phyloP scores from a whole-genome alignment of 768 basidiomycete genomes.

The Leccinum uliginosum region DNA sequence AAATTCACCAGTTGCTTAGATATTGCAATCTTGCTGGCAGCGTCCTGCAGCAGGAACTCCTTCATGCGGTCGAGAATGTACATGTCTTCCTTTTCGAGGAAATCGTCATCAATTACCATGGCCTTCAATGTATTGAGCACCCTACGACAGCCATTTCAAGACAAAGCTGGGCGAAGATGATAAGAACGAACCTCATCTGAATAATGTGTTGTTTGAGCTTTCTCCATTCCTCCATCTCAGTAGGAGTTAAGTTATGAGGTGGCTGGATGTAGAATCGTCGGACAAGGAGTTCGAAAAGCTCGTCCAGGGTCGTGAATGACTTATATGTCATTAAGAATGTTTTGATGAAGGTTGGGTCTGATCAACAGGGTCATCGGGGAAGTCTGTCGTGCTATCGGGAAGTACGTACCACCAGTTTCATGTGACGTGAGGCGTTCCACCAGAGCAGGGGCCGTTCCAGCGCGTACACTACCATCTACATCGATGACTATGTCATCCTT shows the following conservation, averaged over 20 bases:
- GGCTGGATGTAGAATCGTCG: slow-evolving; percentile 75
- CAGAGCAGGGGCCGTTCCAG: slow-evolving; percentile 80
- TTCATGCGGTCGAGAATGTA: slow-evolving; percentile 80
- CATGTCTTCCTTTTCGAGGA: slow-evolving; percentile 83
- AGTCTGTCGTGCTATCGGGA: neutral
- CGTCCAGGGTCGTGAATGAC: slow-evolving; percentile 82
- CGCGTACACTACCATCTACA: slow-evolving; percentile 77
- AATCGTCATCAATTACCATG: slow-evolving; percentile 80
- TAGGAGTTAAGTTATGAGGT: slow-evolving; percentile 57
- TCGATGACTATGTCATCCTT: slow-evolving; percentile 82
- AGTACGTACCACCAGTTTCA: slow-evolving; percentile 69
- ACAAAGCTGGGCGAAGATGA: neutral
- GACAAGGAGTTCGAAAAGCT: slow-evolving; percentile 78
- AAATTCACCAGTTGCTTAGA: slow-evolving; percentile 70
- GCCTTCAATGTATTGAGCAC: slow-evolving; percentile 89
- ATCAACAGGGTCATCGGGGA: slow-evolving; percentile 5
- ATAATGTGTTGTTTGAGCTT: slow-evolving; percentile 84
- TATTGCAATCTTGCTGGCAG: slow-evolving; percentile 59
- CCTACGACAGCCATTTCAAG: slow-evolving; percentile 26
- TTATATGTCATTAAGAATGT: slow-evolving; percentile 97
- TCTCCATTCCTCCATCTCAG: slow-evolving; percentile 74
- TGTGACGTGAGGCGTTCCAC: slow-evolving; percentile 91
- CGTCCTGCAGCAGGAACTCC: slow-evolving; percentile 66
- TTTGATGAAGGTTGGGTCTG: slow-evolving; percentile 76
- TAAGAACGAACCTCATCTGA: slow-evolving; percentile 66